Evolutionary conservation across 169 alveolate species (phyloP).

Genomic region (Babesia bovis): DNA sequence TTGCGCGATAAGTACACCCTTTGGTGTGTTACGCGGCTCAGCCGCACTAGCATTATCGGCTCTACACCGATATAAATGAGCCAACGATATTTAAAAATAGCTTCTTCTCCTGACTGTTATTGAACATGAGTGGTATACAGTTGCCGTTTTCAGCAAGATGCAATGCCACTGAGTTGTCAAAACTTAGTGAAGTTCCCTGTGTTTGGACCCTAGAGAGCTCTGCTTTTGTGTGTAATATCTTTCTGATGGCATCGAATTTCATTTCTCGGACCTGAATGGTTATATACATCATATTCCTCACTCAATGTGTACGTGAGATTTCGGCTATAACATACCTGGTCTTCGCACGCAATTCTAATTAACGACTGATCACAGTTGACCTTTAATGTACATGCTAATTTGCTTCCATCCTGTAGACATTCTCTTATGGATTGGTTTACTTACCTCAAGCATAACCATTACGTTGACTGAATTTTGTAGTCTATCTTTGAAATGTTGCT

Average conservation of each 20-base stretch:
- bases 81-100: conserved; percentile 71
- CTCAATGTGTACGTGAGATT: not conserved
- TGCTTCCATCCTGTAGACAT: conserved; percentile 47
- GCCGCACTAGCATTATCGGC: conserved; percentile 40
- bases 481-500: conserved; percentile 58
- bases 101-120: conserved; percentile 77
- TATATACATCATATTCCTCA: not conserved
- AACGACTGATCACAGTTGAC: conserved; percentile 44
- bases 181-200: conserved; percentile 74
- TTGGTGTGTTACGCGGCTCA: conserved; percentile 27
- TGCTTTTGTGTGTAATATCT: conserved; percentile 79
- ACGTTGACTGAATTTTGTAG: conserved; percentile 38
- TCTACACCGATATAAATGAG: conserved; percentile 68
- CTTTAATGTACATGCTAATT: conserved; percentile 53
- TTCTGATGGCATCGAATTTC: conserved; percentile 72
- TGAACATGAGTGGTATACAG: conserved; percentile 83
- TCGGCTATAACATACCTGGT: conserved; percentile 44
- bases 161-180: conserved; percentile 80
- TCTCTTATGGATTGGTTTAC: not conserved
- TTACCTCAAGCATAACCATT: conserved; percentile 56
- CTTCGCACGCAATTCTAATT: conserved; percentile 58
- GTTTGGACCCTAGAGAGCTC: conserved; percentile 83
- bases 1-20: conserved; percentile 20
- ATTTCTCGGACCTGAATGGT: conserved; percentile 72
- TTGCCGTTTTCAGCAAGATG: conserved; percentile 84